A percentile compares a stretch with the other conserved stretches of the same genome.
Conservation (phyloP, 2,329 filamentous ascomycete species). For the Stenocarpella maydis region DNA sequence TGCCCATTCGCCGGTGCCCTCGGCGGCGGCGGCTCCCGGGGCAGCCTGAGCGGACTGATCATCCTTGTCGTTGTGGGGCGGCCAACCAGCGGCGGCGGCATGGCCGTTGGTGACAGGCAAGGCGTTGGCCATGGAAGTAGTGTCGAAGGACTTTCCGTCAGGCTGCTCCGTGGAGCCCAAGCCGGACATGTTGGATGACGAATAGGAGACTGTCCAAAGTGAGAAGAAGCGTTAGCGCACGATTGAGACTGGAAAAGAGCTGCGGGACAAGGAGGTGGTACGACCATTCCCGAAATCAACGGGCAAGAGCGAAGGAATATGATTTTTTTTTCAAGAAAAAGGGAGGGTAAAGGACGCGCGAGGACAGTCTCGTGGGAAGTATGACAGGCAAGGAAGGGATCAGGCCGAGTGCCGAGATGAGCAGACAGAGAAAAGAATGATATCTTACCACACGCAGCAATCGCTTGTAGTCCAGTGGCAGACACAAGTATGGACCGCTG, state of each 20-base stretch:
- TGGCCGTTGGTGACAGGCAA: conserved; percentile 40
- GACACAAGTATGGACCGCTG: not conserved
- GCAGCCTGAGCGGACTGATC: not conserved
- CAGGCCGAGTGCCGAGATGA: not conserved
- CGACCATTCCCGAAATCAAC: not conserved
- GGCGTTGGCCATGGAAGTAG: conserved; percentile 43
- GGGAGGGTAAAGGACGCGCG: not conserved
- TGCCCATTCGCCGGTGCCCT: conserved; percentile 51
- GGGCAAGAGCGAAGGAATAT: too few species aligned
- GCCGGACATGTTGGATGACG: conserved; percentile 38
- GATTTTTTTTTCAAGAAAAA: too few species aligned
- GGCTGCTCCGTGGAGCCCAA: conserved; percentile 3
- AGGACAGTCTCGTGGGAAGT: not conserved
- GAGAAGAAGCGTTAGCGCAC: not conserved
- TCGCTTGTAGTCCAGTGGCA: not conserved
- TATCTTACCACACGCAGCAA: not conserved
- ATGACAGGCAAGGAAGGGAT: not conserved
- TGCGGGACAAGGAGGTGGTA: not conserved
- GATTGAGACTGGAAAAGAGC: not conserved
- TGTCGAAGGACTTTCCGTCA: conserved; percentile 22
- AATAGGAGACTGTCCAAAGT: not conserved
- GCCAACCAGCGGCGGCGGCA: conserved; percentile 14
- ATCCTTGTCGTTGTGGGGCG: not conserved
- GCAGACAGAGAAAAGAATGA: not conserved
- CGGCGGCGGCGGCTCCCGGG: conserved; percentile 3